Base-by-base conservation (phyloP, 176 grass and related monocot species). In the Bromus sterilis region DNA sequence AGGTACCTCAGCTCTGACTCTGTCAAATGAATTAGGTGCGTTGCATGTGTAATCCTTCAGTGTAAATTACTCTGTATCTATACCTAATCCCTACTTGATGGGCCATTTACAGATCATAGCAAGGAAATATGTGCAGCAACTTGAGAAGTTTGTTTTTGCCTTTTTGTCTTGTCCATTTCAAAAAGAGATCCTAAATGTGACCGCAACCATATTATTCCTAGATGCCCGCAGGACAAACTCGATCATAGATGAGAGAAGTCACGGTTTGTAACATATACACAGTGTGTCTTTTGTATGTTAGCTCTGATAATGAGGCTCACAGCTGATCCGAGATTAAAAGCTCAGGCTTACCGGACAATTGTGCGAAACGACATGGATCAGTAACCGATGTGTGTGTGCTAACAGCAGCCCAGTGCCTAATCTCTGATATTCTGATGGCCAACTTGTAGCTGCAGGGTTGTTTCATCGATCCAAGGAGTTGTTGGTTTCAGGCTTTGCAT, bases 1-100 rank as follows among this genome's bases (percentile, higher is more conserved):
- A 62, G 61, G 51, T 61, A 34, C 77, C 28, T 85, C 56, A 71
- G 3, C 77, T 26, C 37, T 6, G 62, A 85, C 34, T 16, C 43
- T 36, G 87, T 82, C 69, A 81, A 89, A 72, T 43, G 55, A 49
- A 64, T 71, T 77, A 64, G 87, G 78, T 65, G 33, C n/a, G 64
- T 12, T 26, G 55, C 82, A 65, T 77, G 56, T 55, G 63, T 89
- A 77, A 68, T 77, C 53, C 26, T 89, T 89, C 24, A 33, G 16
- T 25, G 39, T 85, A 77, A 43, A 85, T 63, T 85, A 81, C 48
- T 71, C 32, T 14, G 40, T 6, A 56, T 85, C 14, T 61, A 16
- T 43, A 85, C 82, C 82, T 77, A 85, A 81, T 53, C 71, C 33
- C 37, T 79, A 21, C 1, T 70, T 21, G 44, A 84, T 43, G 55